A percentile compares a stretch with the other conserved stretches of the same genome.
Evolutionary conservation across 2,329 filamentous ascomycete species (phyloP).

Genomic region (Dothistroma septosporum): DNA sequence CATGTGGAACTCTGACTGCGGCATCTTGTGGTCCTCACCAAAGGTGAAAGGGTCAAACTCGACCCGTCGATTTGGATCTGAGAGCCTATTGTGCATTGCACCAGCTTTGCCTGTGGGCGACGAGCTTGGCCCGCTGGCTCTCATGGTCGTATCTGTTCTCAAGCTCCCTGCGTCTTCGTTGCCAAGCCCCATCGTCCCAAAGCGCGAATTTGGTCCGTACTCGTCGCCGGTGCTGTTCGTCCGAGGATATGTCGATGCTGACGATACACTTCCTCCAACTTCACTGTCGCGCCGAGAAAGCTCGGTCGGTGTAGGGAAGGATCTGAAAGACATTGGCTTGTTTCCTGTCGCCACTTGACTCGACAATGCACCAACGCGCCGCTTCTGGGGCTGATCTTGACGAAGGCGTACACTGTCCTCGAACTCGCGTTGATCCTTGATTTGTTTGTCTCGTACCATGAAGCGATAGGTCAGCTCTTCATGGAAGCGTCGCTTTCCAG

Average conservation of each 20-base stretch:
- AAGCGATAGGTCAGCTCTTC: slow-evolving; percentile 18
- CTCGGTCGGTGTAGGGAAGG: not conserved
- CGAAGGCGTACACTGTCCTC: slow-evolving; percentile 8
- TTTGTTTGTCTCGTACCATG: slow-evolving; percentile 19
- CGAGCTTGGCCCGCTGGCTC: not conserved
- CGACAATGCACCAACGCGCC: not conserved
- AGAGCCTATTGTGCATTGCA: no score
- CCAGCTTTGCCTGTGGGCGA: not conserved
- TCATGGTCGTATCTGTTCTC: not conserved
- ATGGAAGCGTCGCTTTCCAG: slow-evolving; percentile 17
- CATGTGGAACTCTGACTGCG: not conserved
- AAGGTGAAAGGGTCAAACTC: not conserved
- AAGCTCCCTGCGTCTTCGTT: not conserved
- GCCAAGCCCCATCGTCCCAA: not conserved
- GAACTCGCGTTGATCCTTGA: slow-evolving; percentile 12
- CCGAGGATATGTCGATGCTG: not conserved
- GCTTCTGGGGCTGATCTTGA: slow-evolving; percentile 6
- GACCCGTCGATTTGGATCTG: not conserved
- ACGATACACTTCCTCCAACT: not conserved
- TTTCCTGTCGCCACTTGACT: not conserved
- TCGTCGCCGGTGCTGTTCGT: not conserved
- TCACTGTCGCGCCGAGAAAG: not conserved
- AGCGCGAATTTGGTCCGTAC: not conserved
- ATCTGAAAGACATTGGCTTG: not conserved
- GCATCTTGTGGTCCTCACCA: not conserved